Conservation (phyloP, 371 early-diverging fungal species). For the Synchytrium microbalum region DNA sequence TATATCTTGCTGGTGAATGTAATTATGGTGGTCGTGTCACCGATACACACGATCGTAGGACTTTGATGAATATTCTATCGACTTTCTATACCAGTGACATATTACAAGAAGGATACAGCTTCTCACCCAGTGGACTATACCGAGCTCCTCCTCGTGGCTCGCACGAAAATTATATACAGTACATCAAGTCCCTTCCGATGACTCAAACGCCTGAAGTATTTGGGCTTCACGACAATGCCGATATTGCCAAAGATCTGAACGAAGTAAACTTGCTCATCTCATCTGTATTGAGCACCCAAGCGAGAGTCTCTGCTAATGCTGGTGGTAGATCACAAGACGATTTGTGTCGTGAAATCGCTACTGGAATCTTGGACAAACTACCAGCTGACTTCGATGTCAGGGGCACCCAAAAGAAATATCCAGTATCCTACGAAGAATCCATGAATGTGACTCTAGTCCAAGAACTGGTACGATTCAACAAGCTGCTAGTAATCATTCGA, state of each 20-base stretch:
- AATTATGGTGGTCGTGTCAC: conserved; percentile 56
- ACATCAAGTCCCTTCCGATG: conserved; percentile 45
- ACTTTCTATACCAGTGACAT: conserved; percentile 40
- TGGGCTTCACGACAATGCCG: conserved; percentile 56
- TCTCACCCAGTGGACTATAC: conserved; percentile 43
- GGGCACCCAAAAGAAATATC: conserved; percentile 34
- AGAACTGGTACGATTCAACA: conserved; percentile 48
- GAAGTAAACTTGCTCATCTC: conserved; percentile 44
- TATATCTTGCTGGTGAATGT: conserved; percentile 53
- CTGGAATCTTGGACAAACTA: conserved; percentile 33
- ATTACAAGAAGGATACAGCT: conserved; percentile 31
- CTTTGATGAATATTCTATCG: conserved; percentile 40
- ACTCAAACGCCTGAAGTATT: conserved; percentile 46
- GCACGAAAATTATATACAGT: conserved; percentile 33
- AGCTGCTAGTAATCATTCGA: conserved; percentile 36
- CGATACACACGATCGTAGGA: conserved; percentile 46
- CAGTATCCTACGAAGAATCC: conserved; percentile 47
- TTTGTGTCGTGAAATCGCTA: conserved; percentile 36
- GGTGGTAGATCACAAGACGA: conserved; percentile 43
- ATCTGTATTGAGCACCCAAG: conserved; percentile 44
- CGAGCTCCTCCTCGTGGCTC: conserved; percentile 37
- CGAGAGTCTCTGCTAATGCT: conserved; percentile 17
- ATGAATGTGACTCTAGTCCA: conserved; percentile 55
- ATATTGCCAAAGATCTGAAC: conserved; percentile 47
- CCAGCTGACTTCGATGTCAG: conserved; percentile 40